phyloP scores from a whole-genome alignment of 352 stramenopile genomes.

The Globisporangium paroecandrum region DNA sequence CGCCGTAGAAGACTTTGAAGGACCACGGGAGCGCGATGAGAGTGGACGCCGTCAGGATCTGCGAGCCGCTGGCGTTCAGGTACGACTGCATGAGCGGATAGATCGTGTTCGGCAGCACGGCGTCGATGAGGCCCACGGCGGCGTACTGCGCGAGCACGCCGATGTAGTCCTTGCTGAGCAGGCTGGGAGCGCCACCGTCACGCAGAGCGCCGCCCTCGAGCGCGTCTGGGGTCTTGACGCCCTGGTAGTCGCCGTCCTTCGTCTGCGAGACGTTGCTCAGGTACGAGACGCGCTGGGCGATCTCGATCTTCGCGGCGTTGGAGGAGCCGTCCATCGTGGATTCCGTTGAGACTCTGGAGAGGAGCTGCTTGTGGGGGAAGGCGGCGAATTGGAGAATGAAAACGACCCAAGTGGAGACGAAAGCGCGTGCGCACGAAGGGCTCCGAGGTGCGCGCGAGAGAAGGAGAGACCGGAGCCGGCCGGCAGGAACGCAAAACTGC shows the following conservation, averaged over 20 bases:
- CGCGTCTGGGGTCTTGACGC: background rate
- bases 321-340: background rate
- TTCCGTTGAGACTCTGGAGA: background rate
- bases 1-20: background rate
- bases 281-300: background rate
- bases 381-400: background rate
- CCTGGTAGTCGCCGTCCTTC: background rate
- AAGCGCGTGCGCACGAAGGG: background rate
- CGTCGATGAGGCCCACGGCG: background rate
- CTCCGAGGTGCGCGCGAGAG: background rate
- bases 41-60: background rate
- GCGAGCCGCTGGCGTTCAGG: background rate
- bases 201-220: background rate
- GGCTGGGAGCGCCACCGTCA: background rate
- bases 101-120: background rate
- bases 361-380: background rate
- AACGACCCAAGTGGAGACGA: background rate
- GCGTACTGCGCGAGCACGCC: background rate
- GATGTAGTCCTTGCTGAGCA: background rate
- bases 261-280: background rate
- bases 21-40: background rate
- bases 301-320: background rate
- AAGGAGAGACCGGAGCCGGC: too few relatives aligned
- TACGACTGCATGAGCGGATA: background rate
- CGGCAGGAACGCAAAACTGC: background rate